These are phyloP conservation scores for Tylopilus plumbeoviolaceoides DNA, from an alignment of 768 basidiomycete genomes.

Conservation along the genomic window DNA sequence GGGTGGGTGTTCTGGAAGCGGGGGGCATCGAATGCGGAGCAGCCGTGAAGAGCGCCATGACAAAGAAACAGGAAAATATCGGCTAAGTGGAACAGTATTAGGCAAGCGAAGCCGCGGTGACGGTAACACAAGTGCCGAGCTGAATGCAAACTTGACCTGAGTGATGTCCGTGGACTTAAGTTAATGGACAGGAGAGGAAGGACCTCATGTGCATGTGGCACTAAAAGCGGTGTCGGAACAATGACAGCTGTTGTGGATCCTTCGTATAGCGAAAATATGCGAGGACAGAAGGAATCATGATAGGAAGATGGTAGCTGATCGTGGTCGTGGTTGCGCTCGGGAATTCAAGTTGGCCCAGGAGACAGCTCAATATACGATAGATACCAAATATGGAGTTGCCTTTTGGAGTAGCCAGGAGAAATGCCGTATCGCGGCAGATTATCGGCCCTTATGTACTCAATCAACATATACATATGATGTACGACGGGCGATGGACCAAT, in stretches of 20 bases:
- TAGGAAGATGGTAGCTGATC: conserved; percentile 14
- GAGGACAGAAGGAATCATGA: conserved; percentile 4
- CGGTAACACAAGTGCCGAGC: conserved; percentile 34
- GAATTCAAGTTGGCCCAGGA: background rate
- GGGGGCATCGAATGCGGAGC: conserved; percentile 23
- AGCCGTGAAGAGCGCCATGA: conserved; percentile 23
- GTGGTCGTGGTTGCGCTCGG: conserved; percentile 3
- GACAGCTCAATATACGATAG: conserved; percentile 11
- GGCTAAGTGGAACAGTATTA: conserved; percentile 26
- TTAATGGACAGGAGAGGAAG: conserved; percentile 35
- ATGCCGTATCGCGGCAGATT: conserved; percentile 28
- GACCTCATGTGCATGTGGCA: conserved; percentile 34
- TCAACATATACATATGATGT: conserved; percentile 4
- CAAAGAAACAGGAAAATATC: conserved; percentile 32
- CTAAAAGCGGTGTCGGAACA: conserved; percentile 29
- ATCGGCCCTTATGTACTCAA: conserved; percentile 28
- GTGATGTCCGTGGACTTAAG: conserved; percentile 39
- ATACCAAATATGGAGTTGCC: conserved; percentile 23
- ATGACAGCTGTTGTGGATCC: conserved; percentile 18
- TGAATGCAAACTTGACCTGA: conserved; percentile 25
- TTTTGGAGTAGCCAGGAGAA: conserved; percentile 20
- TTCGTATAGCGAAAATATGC: conserved; percentile 12
- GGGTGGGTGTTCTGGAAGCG: conserved; percentile 19
- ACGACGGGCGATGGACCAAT: conserved; percentile 10
- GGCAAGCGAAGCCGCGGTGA: conserved; percentile 36